A percentile compares a stretch with the other conserved stretches of the same genome.
These are phyloP conservation scores for Rugonectria rugulosa DNA, from an alignment of 2,329 filamentous ascomycete genomes.

Conservation along the genomic window DNA sequence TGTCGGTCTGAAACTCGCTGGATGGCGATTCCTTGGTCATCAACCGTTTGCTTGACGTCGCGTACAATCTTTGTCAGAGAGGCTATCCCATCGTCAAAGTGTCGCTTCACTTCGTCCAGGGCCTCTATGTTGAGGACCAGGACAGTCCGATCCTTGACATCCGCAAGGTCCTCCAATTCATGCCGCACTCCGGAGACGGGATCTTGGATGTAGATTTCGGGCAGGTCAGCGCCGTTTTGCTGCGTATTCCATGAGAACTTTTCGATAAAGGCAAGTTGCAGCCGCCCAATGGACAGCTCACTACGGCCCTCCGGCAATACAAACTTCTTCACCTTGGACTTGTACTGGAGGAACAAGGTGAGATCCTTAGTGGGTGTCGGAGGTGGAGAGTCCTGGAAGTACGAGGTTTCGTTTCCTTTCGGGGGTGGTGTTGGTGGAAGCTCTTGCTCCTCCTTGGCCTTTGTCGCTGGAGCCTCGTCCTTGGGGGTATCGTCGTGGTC, in stretches of 20 bases:
- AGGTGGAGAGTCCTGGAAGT: slow-evolving; percentile 71
- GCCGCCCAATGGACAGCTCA: slow-evolving; percentile 83
- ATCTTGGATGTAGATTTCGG: slow-evolving; percentile 98
- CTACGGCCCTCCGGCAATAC: slow-evolving; percentile 84
- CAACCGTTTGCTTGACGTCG: slow-evolving; percentile 81
- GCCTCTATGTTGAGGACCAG: slow-evolving; percentile 94
- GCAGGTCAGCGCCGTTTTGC: slow-evolving; percentile 88
- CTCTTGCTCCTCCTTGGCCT: slow-evolving; percentile 34
- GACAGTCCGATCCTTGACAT: slow-evolving; percentile 94
- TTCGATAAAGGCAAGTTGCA: slow-evolving; percentile 97
- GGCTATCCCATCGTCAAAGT: slow-evolving; percentile 91
- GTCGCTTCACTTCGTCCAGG: slow-evolving; percentile 93
- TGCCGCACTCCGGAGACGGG: slow-evolving; percentile 95
- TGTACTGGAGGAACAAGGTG: slow-evolving; percentile 94
- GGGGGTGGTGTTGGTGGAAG: slow-evolving; percentile 48
- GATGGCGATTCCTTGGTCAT: slow-evolving; percentile 82
- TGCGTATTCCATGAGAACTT: slow-evolving; percentile 99
- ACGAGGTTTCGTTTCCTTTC: slow-evolving; percentile 53
- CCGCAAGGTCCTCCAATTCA: slow-evolving; percentile 89
- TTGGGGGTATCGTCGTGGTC: slow-evolving; percentile 19
- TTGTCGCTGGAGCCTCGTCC: slow-evolving; percentile 26
- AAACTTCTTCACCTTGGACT: slow-evolving; percentile 96
- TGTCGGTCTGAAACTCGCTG: slow-evolving; percentile 91
- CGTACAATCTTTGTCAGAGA: slow-evolving; percentile 84
- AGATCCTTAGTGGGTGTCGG: slow-evolving; percentile 78